Evolutionary conservation across 768 basidiomycete species (phyloP), one percentile per base, ranked within the genome.

Genomic region (Suillus brevipes): DNA sequence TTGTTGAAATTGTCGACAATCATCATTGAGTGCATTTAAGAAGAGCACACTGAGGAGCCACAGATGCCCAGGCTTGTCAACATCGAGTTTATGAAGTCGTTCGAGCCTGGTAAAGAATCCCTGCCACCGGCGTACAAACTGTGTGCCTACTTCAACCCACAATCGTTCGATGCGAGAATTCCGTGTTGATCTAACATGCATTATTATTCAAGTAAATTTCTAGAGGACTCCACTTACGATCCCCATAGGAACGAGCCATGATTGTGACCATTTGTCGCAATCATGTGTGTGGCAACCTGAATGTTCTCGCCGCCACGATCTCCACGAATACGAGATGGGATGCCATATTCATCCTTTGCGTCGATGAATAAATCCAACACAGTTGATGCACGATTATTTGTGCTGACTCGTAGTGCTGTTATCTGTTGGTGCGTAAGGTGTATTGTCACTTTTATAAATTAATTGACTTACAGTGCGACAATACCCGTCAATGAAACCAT

Each of bases 221-320:
- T 12, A n/a, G n/a, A 4, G 10, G n/a, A 16, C 45, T 47, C 45
- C 20, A 60, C 70, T 64, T 66, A 77, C 77, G 70, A 53, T 43
- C 80, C 80, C 72, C 74, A 80, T 13, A 81, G 80, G 57, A 80
- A 82, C 3, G 77, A 80, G 3, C 76, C 74, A 23, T 62, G 23
- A 16, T 65, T 64, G 6, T 61, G 61, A 7, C 73, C 71, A 23
- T 56, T 45, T n/a, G 53, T 60, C 10, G 61, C 56, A 20, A 68
- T 64, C 69, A 74, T 72, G 36, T 61, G 69, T 0, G 20, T 49
- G 14, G 78, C 77, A 34, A 81, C 75, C 14, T 69, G 59, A 6
- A 79, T 67, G 66, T 81, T 82, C 64, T 81, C 78, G 0, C 74
- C 71, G 1, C 78, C 79, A 10, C 71, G 66, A 69, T 83, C 80